phyloP scores from a whole-genome alignment of 306 rosid genomes.

The Hippophae tibetana region DNA sequence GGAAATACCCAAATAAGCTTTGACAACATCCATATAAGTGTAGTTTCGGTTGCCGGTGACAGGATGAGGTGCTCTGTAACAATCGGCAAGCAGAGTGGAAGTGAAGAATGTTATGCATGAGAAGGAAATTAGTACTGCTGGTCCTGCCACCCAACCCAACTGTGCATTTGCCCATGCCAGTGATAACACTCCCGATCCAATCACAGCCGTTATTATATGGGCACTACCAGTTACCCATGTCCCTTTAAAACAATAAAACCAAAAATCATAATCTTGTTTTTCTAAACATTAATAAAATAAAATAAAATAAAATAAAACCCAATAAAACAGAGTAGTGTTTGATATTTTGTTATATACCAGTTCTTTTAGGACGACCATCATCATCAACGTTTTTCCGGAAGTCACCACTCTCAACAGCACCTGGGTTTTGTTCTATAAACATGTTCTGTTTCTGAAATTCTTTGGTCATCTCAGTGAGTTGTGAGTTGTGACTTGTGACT shows the following conservation, averaged over 20 bases:
- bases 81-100: slow-evolving; percentile 80
- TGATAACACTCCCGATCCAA: slow-evolving; percentile 90
- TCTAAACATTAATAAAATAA: background rate
- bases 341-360: slow-evolving; percentile 32
- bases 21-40: slow-evolving; percentile 83
- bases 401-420: slow-evolving; percentile 22
- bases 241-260: slow-evolving; percentile 30
- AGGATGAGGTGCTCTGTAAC: slow-evolving; percentile 77
- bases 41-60: slow-evolving; percentile 77
- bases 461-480: slow-evolving; percentile 18
- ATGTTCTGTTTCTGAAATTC: slow-evolving; percentile 47
- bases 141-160: slow-evolving; percentile 91
- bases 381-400: slow-evolving; percentile 58
- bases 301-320: too few species aligned
- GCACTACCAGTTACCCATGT: slow-evolving; percentile 98
- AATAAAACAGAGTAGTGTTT: too few species aligned
- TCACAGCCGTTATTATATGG: slow-evolving; percentile 91
- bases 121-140: slow-evolving; percentile 67
- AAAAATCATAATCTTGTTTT: background rate
- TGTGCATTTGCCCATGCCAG: slow-evolving; percentile 94
- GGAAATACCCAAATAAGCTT: slow-evolving; percentile 47
- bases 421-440: slow-evolving; percentile 52
- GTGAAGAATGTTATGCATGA: slow-evolving; percentile 85
- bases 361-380: slow-evolving; percentile 69
- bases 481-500: background rate